Conservation (phyloP, 2,329 filamentous ascomycete species). For the Fusarium sp. region DNA sequence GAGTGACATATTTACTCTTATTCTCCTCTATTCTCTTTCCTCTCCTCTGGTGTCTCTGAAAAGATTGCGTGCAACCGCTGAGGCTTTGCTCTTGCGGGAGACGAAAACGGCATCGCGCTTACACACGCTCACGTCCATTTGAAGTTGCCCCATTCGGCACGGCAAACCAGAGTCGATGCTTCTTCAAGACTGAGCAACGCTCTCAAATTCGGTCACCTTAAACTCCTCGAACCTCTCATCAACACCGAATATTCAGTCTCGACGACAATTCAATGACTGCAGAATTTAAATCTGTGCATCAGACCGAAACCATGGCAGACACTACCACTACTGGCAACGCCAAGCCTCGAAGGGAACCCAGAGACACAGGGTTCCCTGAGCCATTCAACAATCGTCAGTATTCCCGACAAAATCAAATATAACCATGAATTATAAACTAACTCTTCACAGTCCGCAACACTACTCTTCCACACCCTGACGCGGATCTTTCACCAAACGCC, state of each 20-base stretch:
- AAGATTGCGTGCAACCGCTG: slow-evolving; percentile 32
- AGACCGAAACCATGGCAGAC: slow-evolving; percentile 50
- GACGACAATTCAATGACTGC: slow-evolving; percentile 19
- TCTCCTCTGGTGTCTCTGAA: not conserved
- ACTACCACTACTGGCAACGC: slow-evolving; percentile 47
- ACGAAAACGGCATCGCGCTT: slow-evolving; percentile 48
- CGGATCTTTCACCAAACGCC: slow-evolving; percentile 70
- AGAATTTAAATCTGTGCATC: slow-evolving; percentile 31
- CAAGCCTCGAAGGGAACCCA: slow-evolving; percentile 47
- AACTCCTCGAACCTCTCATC: not conserved
- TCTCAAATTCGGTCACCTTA: slow-evolving; percentile 10
- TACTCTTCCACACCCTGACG: slow-evolving; percentile 73
- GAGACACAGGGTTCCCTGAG: slow-evolving; percentile 68
- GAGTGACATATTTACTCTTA: slow-evolving; percentile 19
- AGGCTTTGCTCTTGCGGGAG: slow-evolving; percentile 37
- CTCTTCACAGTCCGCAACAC: slow-evolving; percentile 66
- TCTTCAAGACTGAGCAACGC: slow-evolving; percentile 34
- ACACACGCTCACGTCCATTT: slow-evolving; percentile 39
- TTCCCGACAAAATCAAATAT: no score
- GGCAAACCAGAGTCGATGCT: slow-evolving; percentile 29
- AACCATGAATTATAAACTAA: slow-evolving; percentile 16
- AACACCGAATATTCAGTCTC: slow-evolving; percentile 1
- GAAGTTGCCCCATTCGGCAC: slow-evolving; percentile 45
- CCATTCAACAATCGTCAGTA: slow-evolving; percentile 63
- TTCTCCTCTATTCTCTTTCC: slow-evolving; percentile 10